phyloP scores from a whole-genome alignment of 257 asterid genomes.

The Solanum microdontum region DNA sequence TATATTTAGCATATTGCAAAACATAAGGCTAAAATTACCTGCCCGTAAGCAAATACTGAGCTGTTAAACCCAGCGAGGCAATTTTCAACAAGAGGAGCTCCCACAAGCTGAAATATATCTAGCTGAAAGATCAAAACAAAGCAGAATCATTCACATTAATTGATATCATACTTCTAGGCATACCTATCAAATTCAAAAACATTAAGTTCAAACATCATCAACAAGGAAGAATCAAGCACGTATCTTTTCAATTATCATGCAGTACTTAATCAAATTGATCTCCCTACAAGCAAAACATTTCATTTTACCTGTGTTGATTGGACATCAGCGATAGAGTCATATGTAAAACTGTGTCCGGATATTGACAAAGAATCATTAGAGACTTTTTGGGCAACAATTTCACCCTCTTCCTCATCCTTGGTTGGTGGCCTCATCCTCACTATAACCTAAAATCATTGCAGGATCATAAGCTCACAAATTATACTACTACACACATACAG shows the following conservation, averaged over 20 bases:
- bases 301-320: constrained; percentile 69
- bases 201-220: neutral
- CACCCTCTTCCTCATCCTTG: constrained; percentile 73
- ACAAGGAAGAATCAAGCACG: neutral
- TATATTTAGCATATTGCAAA: neutral
- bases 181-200: neutral
- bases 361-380: constrained; percentile 65
- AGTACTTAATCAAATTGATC: neutral
- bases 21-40: constrained; percentile 29
- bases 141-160: neutral
- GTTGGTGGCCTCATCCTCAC: constrained; percentile 86
- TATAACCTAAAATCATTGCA: constrained; percentile 39
- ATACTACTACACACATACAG: neutral
- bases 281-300: neutral
- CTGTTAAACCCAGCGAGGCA: constrained; percentile 97
- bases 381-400: constrained; percentile 45
- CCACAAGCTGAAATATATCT: constrained; percentile 84
- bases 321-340: constrained; percentile 75
- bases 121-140: constrained; percentile 36
- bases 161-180: neutral
- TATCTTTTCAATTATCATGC: neutral
- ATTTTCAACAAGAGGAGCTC: constrained; percentile 92
- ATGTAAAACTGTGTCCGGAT: constrained; percentile 69
- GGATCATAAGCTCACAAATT: neutral
- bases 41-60: constrained; percentile 97